A percentile compares a stretch with the other conserved stretches of the same genome.
Conservation (phyloP, 2,329 filamentous ascomycete genomes). For the Waltergamsia citrina region DNA sequence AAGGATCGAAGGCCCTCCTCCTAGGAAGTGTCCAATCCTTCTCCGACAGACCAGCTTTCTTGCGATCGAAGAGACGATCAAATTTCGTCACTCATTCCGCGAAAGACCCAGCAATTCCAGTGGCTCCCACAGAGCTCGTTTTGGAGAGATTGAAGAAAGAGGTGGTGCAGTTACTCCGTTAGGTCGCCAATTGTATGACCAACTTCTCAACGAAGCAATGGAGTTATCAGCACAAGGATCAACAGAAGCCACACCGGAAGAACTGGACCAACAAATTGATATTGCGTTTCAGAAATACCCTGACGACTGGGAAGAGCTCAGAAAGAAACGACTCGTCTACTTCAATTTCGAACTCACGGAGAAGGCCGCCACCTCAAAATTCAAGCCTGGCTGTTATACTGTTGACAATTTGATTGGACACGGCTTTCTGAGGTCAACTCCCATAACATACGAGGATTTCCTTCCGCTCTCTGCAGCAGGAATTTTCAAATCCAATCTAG, state of each 20-base stretch:
- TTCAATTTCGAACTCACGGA: conserved; percentile 18
- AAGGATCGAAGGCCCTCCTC: conserved; percentile 40
- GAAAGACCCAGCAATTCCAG: conserved; percentile 2
- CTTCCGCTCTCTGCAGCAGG: conserved; percentile 41
- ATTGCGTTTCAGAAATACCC: conserved; percentile 32
- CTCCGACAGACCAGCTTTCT: conserved; percentile 44
- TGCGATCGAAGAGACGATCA: conserved; percentile 36
- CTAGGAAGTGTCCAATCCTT: conserved; percentile 31
- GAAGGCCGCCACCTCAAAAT: too few species aligned
- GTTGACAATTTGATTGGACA: conserved; percentile 21
- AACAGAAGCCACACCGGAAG: too few species aligned
- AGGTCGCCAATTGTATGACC: conserved; percentile 35
- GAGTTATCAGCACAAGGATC: too few species aligned
- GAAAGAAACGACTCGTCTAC: conserved; percentile 24
- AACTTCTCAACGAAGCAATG: conserved; percentile 22
- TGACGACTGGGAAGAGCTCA: conserved; percentile 28
- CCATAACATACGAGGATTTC: conserved; percentile 45
- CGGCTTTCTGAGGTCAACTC: conserved; percentile 22
- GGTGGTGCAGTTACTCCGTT: conserved; percentile 36
- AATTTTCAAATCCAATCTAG: conserved; percentile 37
- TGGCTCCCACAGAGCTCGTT: conserved; percentile 36
- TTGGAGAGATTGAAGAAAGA: conserved; percentile 44
- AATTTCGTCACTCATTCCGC: conserved; percentile 18
- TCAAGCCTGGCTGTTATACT: too few species aligned
- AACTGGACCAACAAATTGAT: too few species aligned